Evolutionary conservation across 163 green algal species (phyloP).

Genomic region (Scenedesmus sp.): DNA sequence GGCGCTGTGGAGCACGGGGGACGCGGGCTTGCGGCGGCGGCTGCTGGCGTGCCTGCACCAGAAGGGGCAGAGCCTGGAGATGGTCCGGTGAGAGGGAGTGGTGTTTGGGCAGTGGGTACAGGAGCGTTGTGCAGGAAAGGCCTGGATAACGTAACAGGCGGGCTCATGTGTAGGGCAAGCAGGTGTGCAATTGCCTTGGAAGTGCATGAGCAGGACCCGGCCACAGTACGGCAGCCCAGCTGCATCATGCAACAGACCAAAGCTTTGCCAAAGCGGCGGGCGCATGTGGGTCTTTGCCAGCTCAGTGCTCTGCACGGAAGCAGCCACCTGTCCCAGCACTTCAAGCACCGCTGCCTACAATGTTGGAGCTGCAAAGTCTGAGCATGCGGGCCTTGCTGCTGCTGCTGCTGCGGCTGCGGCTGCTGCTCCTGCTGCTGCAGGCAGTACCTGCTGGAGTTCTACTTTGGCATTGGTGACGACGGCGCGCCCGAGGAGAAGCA

Average conservation of each 20-base stretch:
- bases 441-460: slow-evolving; percentile 61
- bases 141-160: too few species aligned
- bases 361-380: too few species aligned
- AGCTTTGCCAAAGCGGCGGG: too few species aligned
- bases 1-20: slow-evolving; percentile 80
- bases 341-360: too few species aligned
- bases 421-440: slow-evolving; percentile 28
- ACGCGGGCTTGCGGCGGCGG: slow-evolving; percentile 78
- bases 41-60: slow-evolving; percentile 86
- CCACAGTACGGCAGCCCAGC: too few species aligned
- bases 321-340: too few species aligned
- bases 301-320: too few species aligned
- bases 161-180: too few species aligned
- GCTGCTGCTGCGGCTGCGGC: background rate
- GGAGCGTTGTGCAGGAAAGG: background rate
- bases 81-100: slow-evolving; percentile 56
- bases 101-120: background rate
- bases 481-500: slow-evolving; percentile 52
- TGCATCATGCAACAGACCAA: too few species aligned
- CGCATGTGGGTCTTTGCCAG: too few species aligned
- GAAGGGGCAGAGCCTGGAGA: slow-evolving; percentile 63
- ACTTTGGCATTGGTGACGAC: slow-evolving; percentile 59
- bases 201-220: too few species aligned
- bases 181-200: too few species aligned
- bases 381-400: background rate